A percentile compares a stretch with the other conserved stretches of the same genome.
These are phyloP conservation scores for Clavariopsis aquatica DNA, from an alignment of 495 filamentous ascomycete species.

Conservation along the genomic window DNA sequence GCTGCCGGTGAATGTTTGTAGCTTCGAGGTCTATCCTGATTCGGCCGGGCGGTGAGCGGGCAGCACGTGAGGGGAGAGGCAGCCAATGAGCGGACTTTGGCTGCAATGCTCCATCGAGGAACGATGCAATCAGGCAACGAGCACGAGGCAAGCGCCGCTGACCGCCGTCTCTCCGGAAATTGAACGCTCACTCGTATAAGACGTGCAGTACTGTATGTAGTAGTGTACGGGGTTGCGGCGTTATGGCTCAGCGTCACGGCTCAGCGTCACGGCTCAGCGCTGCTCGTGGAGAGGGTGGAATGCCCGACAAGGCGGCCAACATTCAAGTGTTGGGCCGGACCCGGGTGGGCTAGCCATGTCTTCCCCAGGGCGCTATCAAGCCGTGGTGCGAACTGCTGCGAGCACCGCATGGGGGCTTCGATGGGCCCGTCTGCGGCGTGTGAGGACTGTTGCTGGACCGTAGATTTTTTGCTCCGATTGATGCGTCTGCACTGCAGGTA, in stretches of 20 bases:
- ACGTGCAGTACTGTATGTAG: not conserved
- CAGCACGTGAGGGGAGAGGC: not conserved
- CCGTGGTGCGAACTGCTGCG: not conserved
- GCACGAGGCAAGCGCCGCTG: not conserved
- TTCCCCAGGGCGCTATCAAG: not conserved
- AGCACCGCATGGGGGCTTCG: not conserved
- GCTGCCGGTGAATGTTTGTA: conserved; percentile 13
- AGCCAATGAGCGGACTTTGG: not conserved
- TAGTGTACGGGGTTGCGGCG: not conserved
- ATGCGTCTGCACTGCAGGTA: not conserved
- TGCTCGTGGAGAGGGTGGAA: too few relatives aligned
- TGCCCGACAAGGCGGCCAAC: too few relatives aligned
- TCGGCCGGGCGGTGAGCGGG: not conserved
- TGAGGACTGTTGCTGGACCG: not conserved
- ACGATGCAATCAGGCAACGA: not conserved
- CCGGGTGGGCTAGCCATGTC: not conserved
- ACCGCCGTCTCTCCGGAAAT: too few relatives aligned
- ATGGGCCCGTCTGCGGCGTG: not conserved
- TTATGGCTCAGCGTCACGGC: not conserved
- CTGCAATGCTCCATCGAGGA: not conserved
- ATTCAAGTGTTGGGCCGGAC: not conserved
- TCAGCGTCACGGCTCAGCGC: not conserved
- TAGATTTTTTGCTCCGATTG: conserved; percentile 12
- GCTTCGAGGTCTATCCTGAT: not conserved
- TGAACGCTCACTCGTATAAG: not conserved